Base-by-base conservation (phyloP, 257 asterid genomes). In the Solanum paucissectum region DNA sequence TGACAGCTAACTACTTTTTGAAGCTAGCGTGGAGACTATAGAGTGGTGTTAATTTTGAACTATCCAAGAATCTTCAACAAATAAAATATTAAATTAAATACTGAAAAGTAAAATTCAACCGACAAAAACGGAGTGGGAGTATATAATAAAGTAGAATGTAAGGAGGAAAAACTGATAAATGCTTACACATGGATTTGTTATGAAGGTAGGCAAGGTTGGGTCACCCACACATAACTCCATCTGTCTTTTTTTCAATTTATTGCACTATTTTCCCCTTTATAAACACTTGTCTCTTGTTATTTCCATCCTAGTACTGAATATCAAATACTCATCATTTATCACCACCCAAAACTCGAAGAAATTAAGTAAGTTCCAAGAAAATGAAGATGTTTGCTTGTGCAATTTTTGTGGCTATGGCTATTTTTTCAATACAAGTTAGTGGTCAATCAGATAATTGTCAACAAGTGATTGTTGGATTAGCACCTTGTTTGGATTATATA, bases 401-500 rank as follows among this genome's bases (percentile, higher is more conserved):
- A 7, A 49, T 86, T 2, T n/a, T 84, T 12, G 83, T 87, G 16
- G 88, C 87, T 29, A 25, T 77, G 21, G 86, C 84, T n/a, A 5
- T 87, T 86, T 66, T 90, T 5, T 83, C 86, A 62, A 69, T 44
- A 13, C 66, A 86, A 33, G 87, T 91, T 29, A 33, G 72, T 21
- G 93, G 92, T 32, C 95, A 93, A 68, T 90, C 95, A 16, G 83
- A 88, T 74, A 23, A 74, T 74, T 94, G 98, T 87, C 86, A 89
- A 3, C 87, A 20, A 25, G 90, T 91, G 0, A 74, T 94, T 18
- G 52, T 93, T 87, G 90, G 93, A 83, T 75, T 94, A 84, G 83
- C 94, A n/a, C 95, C 96, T 0, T 93, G 96, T 77, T 91, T 93
- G 14, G 87, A 88, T 89, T 94, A 91, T 83, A 94, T 93, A 1